These are phyloP conservation scores for Teratosphaeria destructans DNA, from an alignment of 2,329 filamentous ascomycete species.

Conservation along the genomic window DNA sequence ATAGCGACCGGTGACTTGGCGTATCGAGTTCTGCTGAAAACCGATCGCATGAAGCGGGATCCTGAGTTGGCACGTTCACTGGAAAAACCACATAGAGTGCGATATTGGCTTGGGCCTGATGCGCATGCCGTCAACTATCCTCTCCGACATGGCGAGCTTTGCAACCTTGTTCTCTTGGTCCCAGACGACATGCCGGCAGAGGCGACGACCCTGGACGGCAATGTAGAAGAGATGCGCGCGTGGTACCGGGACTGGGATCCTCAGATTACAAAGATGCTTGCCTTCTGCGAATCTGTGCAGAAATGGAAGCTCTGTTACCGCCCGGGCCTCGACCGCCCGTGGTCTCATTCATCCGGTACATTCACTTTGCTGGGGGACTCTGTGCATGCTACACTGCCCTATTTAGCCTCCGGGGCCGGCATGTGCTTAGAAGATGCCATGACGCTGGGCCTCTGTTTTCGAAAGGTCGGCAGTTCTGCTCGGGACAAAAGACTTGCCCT, in stretches of 20 bases:
- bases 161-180: constrained; percentile 43
- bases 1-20: constrained; percentile 41
- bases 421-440: constrained; percentile 57
- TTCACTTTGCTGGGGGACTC: constrained; percentile 49
- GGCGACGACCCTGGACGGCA: constrained; percentile 37
- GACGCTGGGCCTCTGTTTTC: neutral
- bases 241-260: constrained; percentile 50
- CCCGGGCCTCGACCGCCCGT: constrained; percentile 20
- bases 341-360: constrained; percentile 21
- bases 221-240: constrained; percentile 44
- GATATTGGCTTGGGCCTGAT: constrained; percentile 44
- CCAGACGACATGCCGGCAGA: constrained; percentile 41
- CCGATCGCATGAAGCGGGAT: constrained; percentile 37
- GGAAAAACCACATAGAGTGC: constrained; percentile 36
- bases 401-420: constrained; percentile 56
- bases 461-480: neutral
- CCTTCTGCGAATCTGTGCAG: constrained; percentile 42
- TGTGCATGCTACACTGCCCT: constrained; percentile 58
- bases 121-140: constrained; percentile 45
- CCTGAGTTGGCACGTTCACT: constrained; percentile 37
- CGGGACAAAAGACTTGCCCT: neutral
- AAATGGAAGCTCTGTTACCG: constrained; percentile 26
- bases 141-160: constrained; percentile 37
- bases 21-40: constrained; percentile 39
- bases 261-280: constrained; percentile 48